phyloP scores from a whole-genome alignment of 2,329 filamentous ascomycete genomes.

The Lomentospora prolificans region DNA sequence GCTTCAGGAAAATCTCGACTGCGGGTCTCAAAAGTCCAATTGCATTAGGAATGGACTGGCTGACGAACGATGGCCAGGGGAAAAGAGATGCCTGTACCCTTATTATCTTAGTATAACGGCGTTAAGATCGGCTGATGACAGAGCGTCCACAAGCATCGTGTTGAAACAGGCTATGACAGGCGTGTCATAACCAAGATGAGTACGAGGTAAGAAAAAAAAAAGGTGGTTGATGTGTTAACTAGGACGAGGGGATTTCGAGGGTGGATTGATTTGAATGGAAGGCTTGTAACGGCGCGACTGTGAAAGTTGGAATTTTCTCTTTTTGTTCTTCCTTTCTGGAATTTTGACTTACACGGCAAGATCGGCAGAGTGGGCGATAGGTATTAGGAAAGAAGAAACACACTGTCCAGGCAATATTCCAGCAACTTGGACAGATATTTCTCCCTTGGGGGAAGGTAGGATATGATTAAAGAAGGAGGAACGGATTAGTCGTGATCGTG shows the following conservation, averaged over 20 bases:
- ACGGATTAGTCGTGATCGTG: background rate
- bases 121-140: no score
- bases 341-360: conserved; percentile 3
- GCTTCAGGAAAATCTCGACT: background rate
- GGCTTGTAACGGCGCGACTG: background rate
- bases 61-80: background rate
- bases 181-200: background rate
- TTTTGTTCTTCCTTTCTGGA: no score
- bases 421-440: conserved; percentile 4
- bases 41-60: background rate
- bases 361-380: background rate
- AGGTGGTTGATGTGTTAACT: background rate
- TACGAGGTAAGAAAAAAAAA: background rate
- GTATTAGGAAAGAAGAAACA: conserved; percentile 1
- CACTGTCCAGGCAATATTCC: conserved; percentile 9
- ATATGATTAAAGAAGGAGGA: background rate
- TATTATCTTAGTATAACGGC: no score
- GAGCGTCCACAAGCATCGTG: background rate
- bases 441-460: background rate
- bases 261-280: background rate
- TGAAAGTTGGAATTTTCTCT: background rate
- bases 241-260: background rate
- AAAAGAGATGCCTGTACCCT: no score
- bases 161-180: background rate
- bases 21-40: background rate